Evolutionary conservation across 2,329 filamentous ascomycete species (phyloP), one percentile per base, ranked within the genome.

Genomic region (Monosporascus ibericus): DNA sequence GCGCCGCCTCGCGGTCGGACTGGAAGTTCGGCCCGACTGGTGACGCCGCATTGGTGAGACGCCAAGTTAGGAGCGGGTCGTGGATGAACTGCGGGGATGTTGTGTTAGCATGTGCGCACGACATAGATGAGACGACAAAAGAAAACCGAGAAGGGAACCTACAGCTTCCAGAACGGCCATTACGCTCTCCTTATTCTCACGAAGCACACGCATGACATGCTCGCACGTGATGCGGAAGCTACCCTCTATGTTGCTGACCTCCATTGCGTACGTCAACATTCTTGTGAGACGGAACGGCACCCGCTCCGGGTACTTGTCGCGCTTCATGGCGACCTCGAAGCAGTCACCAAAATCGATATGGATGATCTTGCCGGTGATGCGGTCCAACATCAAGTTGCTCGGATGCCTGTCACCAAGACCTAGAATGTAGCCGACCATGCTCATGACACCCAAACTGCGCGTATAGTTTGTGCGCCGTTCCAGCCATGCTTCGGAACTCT

Each of bases 391-490:
- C 65, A 99, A 75, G 70, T 99, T 99, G 55, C 91, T 96, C 38
- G 95, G 95, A 72, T 99, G 94, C 47, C 95, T 86, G 73, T 99
- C 94, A 51, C 94, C 94, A 15, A 99, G 78, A 55, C 94, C 95
- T 22, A 99, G 84, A 59, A 99, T 97, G 70, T 99, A 99, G 58
- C 94, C 94, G n/a, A 97, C 94, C 91, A 99, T 99, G n/a, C 91
- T 96, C 94, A 99, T 99, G 64, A 99, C 94, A 62, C 90, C 94
- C 2, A 99, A 79, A 1, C 92, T 97, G 53, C 94, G 87, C 18
- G 94, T 99, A 73, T 99, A 99, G 68, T 96, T 99, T n/a, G 95
- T 99, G 50, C 94, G 87, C 44, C 94, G 83, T 70, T 97, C 94
- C 36, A 99, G 84, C 94, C 94, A 99, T 2, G 92, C 88, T 70